These are phyloP conservation scores for Coix lacrymajobi DNA, from an alignment of 176 grass and related monocot species.

Conservation along the genomic window DNA sequence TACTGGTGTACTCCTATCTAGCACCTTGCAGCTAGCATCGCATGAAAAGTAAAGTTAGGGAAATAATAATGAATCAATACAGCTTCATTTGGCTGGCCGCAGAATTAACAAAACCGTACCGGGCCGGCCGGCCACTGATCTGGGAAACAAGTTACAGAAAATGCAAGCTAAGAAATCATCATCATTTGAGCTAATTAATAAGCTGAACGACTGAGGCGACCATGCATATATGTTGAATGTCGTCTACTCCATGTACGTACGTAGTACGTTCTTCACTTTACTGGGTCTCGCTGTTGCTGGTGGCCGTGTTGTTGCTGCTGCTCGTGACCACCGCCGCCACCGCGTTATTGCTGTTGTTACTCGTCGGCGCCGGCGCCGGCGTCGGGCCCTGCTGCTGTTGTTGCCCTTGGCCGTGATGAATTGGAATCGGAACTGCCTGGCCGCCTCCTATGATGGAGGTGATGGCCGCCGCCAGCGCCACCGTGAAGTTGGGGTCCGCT, in stretches of 20 bases:
- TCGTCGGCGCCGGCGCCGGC: background rate
- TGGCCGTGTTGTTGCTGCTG: conserved; percentile 22
- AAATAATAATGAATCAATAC: background rate
- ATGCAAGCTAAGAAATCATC: background rate
- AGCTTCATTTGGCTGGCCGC: background rate
- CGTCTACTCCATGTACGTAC: background rate
- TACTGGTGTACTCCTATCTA: no score
- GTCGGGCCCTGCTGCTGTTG: background rate
- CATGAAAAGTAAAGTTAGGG: background rate
- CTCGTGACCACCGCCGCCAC: background rate
- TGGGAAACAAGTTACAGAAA: background rate
- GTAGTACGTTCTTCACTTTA: background rate
- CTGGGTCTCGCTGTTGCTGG: conserved; percentile 41
- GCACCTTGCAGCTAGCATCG: no score
- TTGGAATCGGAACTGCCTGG: background rate
- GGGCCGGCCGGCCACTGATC: no score
- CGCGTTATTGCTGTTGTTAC: conserved; percentile 14
- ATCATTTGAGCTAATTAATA: background rate
- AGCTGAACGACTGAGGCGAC: background rate
- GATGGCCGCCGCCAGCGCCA: conserved; percentile 82
- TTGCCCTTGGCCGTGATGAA: background rate
- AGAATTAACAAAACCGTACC: no score
- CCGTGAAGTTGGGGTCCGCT: conserved; percentile 77
- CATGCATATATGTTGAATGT: background rate
- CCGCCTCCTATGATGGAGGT: conserved; percentile 66